Percentiles rank a stretch among this genome's conserved stretches.
Conservation (phyloP, 768 basidiomycete genomes). For the Auricularia auricula-judae region DNA sequence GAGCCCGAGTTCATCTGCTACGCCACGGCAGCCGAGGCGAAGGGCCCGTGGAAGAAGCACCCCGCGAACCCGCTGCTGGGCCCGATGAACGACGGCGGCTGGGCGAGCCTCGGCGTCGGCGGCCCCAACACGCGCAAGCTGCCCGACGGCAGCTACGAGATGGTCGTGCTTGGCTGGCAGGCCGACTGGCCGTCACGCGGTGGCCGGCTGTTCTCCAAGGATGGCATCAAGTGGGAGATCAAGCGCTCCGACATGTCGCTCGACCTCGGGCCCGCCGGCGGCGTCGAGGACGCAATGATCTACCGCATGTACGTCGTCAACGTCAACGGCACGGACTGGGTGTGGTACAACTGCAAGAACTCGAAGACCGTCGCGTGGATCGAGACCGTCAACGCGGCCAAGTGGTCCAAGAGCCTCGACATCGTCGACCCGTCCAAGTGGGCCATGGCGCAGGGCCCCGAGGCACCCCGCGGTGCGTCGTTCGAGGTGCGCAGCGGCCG, state of each 20-base stretch:
- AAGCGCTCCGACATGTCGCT: not conserved
- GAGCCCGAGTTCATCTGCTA: constrained; percentile 1
- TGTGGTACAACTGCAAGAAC: not conserved
- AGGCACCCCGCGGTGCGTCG: not conserved
- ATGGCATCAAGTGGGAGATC: not conserved
- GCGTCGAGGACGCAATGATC: not conserved
- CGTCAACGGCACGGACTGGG: not conserved
- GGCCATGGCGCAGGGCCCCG: not conserved
- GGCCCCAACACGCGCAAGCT: not conserved
- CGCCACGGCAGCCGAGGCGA: not conserved
- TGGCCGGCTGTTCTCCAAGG: not conserved
- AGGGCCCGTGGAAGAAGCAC: not conserved
- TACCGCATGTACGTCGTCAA: not conserved
- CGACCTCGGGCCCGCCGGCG: not conserved
- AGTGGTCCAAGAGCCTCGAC: not conserved
- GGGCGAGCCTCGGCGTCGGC: constrained; percentile 1
- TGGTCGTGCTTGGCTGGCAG: not conserved
- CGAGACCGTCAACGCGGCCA: not conserved
- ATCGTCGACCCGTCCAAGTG: not conserved
- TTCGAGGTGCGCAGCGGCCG: constrained; percentile 1
- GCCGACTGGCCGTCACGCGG: not conserved
- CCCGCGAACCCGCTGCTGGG: not conserved
- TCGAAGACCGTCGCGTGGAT: not conserved
- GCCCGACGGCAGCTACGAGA: not conserved
- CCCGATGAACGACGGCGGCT: not conserved